Conservation (phyloP, 2,329 filamentous ascomycete genomes). For the Pseudodiploospora longispora region DNA sequence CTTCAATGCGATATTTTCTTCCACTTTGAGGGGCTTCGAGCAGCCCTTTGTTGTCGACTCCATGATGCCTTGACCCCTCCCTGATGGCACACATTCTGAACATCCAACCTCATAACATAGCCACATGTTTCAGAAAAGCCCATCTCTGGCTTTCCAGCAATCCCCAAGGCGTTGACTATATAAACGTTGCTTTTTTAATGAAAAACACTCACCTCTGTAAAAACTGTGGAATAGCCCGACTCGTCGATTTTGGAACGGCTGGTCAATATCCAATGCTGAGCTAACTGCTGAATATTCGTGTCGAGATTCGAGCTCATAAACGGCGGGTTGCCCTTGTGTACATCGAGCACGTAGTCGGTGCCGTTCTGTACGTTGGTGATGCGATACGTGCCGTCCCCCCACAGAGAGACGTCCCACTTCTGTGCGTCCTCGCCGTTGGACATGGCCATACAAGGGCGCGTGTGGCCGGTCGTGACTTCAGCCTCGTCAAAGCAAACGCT, state of each 20-base stretch:
- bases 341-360: slow-evolving; percentile 23
- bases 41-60: too few relatives aligned
- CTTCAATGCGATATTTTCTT: too few relatives aligned
- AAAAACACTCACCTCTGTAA: slow-evolving; percentile 16
- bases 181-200: too few relatives aligned
- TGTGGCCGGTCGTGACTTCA: slow-evolving; percentile 18
- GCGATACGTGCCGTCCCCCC: slow-evolving; percentile 20
- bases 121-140: too few relatives aligned
- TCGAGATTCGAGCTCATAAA: slow-evolving; percentile 22
- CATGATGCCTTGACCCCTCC: too few relatives aligned
- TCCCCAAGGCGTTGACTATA: too few relatives aligned
- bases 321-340: slow-evolving; percentile 21
- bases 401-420: slow-evolving; percentile 25
- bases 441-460: slow-evolving; percentile 20
- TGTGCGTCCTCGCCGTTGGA: slow-evolving; percentile 19
- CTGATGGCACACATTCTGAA: too few relatives aligned
- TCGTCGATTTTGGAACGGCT: slow-evolving; percentile 22
- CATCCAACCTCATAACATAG: too few relatives aligned
- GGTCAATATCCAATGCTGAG: slow-evolving; percentile 27
- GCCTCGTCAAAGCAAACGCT: slow-evolving; percentile 17
- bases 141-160: too few relatives aligned
- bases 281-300: slow-evolving; percentile 15
- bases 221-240: slow-evolving; percentile 24
- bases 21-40: too few relatives aligned
- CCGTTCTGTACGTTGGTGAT: slow-evolving; percentile 25